Percentiles rank a stretch among this genome's conserved stretches.
Conservation (phyloP, 2,329 filamentous ascomycete genomes). For the Stachybotrys elegans region DNA sequence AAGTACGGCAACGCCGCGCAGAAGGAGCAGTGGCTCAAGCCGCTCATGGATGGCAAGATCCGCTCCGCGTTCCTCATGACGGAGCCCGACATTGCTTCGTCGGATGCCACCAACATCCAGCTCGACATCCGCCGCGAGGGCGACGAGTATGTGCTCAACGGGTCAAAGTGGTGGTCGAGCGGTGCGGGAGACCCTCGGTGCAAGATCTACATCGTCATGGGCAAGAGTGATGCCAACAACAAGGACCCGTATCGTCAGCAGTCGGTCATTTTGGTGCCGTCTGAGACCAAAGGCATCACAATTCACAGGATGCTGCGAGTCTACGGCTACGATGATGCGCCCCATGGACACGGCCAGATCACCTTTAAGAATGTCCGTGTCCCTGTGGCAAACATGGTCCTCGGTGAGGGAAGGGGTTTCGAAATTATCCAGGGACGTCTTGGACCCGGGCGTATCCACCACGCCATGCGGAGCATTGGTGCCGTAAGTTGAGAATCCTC, state of each 20-base stretch:
- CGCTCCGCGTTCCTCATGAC: slow-evolving; percentile 92
- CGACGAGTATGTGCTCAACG: slow-evolving; percentile 86
- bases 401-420: slow-evolving; percentile 91
- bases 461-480: slow-evolving; percentile 93
- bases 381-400: slow-evolving; percentile 75
- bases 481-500: slow-evolving; percentile 45
- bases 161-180: slow-evolving; percentile 99
- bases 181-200: slow-evolving; percentile 91
- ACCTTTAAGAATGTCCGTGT: slow-evolving; percentile 87
- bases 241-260: slow-evolving; percentile 80
- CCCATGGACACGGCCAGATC: slow-evolving; percentile 94
- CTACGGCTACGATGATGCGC: slow-evolving; percentile 97
- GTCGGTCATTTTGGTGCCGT: slow-evolving; percentile 85
- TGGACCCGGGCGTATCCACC: slow-evolving; percentile 93
- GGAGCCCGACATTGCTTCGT: slow-evolving; percentile 81
- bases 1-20: slow-evolving; percentile 85
- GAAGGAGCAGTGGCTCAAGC: slow-evolving; percentile 78
- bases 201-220: slow-evolving; percentile 94
- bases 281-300: slow-evolving; percentile 77
- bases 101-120: slow-evolving; percentile 89
- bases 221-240: slow-evolving; percentile 77
- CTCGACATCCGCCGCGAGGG: slow-evolving; percentile 78
- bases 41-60: slow-evolving; percentile 78
- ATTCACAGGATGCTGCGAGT: slow-evolving; percentile 90
- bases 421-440: slow-evolving; percentile 98